Evolutionary conservation across 1,139 yeast species (phyloP).

Genomic region (Magnusiomyces sp.): DNA sequence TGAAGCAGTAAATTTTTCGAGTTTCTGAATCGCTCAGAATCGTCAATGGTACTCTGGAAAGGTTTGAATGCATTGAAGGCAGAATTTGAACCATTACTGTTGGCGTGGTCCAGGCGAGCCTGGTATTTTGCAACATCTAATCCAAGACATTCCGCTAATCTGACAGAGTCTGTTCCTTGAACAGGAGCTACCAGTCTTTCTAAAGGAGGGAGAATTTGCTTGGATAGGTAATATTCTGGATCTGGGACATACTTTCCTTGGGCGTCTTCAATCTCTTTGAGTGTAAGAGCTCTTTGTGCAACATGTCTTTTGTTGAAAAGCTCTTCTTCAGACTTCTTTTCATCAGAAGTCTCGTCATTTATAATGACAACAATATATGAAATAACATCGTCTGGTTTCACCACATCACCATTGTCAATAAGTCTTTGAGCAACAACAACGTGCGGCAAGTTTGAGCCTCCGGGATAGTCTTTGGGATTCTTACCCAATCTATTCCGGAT

Average conservation of each 20-base stretch:
- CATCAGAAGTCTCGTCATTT: slow-evolving; percentile 20
- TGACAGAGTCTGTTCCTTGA: slow-evolving; percentile 75
- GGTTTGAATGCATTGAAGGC: slow-evolving; percentile 51
- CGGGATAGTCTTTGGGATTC: slow-evolving; percentile 33
- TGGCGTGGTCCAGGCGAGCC: slow-evolving; percentile 23
- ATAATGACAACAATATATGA: slow-evolving; percentile 71
- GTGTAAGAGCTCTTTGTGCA: slow-evolving; percentile 74
- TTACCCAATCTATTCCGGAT: slow-evolving; percentile 36
- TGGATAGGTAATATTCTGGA: slow-evolving; percentile 68
- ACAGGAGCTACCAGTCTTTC: slow-evolving; percentile 80
- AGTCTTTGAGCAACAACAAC: slow-evolving; percentile 86
- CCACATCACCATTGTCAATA: slow-evolving; percentile 69
- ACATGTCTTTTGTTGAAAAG: slow-evolving; percentile 28
- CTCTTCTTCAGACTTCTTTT: slow-evolving; percentile 8
- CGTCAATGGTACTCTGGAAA: slow-evolving; percentile 73
- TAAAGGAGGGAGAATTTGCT: slow-evolving; percentile 86
- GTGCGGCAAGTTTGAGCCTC: slow-evolving; percentile 67
- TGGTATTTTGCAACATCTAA: slow-evolving; percentile 62
- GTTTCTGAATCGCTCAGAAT: slow-evolving; percentile 70
- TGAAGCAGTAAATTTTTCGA: slow-evolving; percentile 46
- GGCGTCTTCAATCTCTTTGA: slow-evolving; percentile 57
- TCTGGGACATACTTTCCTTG: slow-evolving; percentile 55
- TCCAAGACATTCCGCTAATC: slow-evolving; percentile 71
- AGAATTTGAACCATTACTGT: slow-evolving; percentile 28
- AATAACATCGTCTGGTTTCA: slow-evolving; percentile 84